Evolutionary conservation across 225 moss, liverwort and hornwort species (phyloP), one percentile per base, ranked within the genome.

Genomic region (Pleurozium schreberi): DNA sequence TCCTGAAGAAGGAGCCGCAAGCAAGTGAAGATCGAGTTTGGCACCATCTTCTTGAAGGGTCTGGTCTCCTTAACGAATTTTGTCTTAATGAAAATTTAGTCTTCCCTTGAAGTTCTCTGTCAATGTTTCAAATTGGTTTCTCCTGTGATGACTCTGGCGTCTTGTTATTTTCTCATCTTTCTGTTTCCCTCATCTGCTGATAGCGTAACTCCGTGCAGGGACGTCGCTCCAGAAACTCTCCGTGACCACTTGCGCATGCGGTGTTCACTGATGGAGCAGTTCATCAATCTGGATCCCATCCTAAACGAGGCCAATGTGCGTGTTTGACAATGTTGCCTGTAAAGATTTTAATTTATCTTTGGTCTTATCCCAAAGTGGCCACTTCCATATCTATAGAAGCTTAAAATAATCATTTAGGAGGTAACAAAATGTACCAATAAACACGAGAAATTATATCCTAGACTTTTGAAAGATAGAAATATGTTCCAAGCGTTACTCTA

Each of bases 21-120:
- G 88, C 93, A 76, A 90, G 91, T 81, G 93, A 85, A 90, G 87
- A 87, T 47, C 91, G 73, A 87, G 83, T 89, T 62, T 89, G 92
- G 93, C 83, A 82, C 75, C 42, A 88, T 91, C 76, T 94, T 42
- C 79, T 91, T 60, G 88, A 90, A 90, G 87, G 94, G 94, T 94
- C 42, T 82, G 86, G 81, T 85, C 42, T 87, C 75, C 31, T 55
- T 61, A 57, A 69, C 81, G 67, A 84, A 82, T 75, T 52, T 66
- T 73, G 38, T 86, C 45, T 52, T 61, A 50, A 81, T 81, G 60
- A 68, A 55, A 68, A 25, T 64, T 59, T 36, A 53, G 38, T 19
- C 21, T 65, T 62, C n/a, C 9, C 26, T 12, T 52, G 63, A 60
- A 83, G 53, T 27, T 50, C 20, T 59, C 38, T 70, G 66, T 36